Evolutionary conservation across 2,329 filamentous ascomycete genomes (phyloP), one percentile per base, ranked within the genome.

Genomic region (Aurifilum marmelostoma): DNA sequence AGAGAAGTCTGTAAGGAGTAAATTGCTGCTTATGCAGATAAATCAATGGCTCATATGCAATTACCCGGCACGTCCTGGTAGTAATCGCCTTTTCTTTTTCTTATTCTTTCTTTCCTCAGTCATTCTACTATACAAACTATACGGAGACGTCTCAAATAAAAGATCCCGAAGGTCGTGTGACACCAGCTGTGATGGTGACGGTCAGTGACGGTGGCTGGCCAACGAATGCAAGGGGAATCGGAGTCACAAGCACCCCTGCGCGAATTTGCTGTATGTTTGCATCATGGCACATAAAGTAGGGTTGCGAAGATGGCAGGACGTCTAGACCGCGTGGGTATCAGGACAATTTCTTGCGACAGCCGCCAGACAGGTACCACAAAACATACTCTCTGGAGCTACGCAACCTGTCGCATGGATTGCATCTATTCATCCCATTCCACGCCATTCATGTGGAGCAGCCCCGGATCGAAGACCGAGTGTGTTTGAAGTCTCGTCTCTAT

Each of bases 201-300:
- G 50, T 54, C 29, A 47, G 50, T 54, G 24, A 27, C 50, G 27
- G 9, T 54, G 50, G 50, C 50, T 47, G 43, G 21, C 58, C 4
- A 39, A 39, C 5, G 9, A 39, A 14, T 29, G 32, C 34, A 39
- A 24, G 21, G 5, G 27, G 47, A 24, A 39, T 37, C 29, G n/a
- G n/a, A 24, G 58, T 41, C 29, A n/a, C 34, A 24, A n/a, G 32
- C 21, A 62, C 12, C 47, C 47, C 54, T 64, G 62, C 27, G 41
- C 29, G 47, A 65, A n/a, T 27, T 50, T 65, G 37, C 64, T 66
- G 64, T 66, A 60, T 41, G 56, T 24, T 66, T 66, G 64, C 64
- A 66, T 66, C 64, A 66, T 66, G 56, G 64, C 39, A 60, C 64
- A 32, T 41, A 18, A 60, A 21, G 59, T 24, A 61, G 54, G 43